phyloP scores from a whole-genome alignment of 1,284 basidiomycete genomes.

The Macrocystidia cucumis region DNA sequence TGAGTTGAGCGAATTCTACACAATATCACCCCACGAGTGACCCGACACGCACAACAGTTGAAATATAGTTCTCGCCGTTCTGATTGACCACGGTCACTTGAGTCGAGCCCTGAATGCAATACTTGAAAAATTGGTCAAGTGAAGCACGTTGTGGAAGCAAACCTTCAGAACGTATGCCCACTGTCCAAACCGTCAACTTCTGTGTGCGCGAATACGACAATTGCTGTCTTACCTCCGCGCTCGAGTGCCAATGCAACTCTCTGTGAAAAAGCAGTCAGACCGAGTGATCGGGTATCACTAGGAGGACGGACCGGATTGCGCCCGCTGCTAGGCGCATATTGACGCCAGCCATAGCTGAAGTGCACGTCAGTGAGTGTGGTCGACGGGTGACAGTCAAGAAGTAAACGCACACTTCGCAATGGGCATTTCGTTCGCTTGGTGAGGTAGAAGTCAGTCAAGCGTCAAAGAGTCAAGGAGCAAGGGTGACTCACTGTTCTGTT shows the following conservation, averaged over 20 bases:
- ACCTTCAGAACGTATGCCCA: conserved; percentile 44
- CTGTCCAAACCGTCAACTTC: conserved; percentile 12
- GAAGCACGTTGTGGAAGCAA: too few relatives aligned
- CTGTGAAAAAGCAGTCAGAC: conserved; percentile 16
- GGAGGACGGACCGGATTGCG: conserved; percentile 32
- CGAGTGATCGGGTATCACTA: not conserved
- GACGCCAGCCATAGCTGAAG: conserved; percentile 23
- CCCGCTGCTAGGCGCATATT: conserved; percentile 53
- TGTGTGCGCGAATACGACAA: conserved; percentile 4
- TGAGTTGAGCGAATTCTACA: not conserved
- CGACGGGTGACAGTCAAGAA: not conserved
- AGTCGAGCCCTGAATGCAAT: conserved; percentile 50
- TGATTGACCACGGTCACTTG: conserved; percentile 56
- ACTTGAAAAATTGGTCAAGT: too few relatives aligned
- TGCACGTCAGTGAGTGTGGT: not conserved
- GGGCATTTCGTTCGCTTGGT: conserved; percentile 32
- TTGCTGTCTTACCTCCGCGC: conserved; percentile 39
- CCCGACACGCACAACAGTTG: conserved; percentile 40
- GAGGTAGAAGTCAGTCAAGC: not conserved
- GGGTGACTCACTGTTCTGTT: conserved; percentile 40
- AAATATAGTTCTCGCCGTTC: conserved; percentile 55
- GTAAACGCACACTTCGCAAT: conserved; percentile 25
- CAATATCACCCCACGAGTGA: too few relatives aligned
- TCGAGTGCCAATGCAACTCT: conserved; percentile 56
- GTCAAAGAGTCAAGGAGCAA: not conserved